Evolutionary conservation across 1,139 yeast species (phyloP).

Genomic region (Candida glucosophila): DNA sequence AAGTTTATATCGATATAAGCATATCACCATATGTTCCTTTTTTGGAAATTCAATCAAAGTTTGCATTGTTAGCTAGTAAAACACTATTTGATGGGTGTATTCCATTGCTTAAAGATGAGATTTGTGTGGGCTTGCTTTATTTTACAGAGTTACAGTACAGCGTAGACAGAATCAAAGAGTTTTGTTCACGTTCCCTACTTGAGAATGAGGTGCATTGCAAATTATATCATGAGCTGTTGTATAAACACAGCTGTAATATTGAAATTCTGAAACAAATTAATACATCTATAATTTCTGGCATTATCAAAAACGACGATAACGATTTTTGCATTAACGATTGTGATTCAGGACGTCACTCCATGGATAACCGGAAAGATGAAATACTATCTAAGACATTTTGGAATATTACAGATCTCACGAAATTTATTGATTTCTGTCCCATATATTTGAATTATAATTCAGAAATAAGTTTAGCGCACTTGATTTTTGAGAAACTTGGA

Average conservation of each 20-base stretch:
- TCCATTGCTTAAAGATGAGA: constrained; percentile 30
- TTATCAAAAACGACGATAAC: constrained; percentile 1
- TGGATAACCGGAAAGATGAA: not conserved
- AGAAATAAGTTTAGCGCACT: constrained; percentile 45
- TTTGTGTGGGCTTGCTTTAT: constrained; percentile 42
- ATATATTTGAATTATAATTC: constrained; percentile 42
- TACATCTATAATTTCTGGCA: constrained; percentile 2
- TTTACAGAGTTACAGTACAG: constrained; percentile 48
- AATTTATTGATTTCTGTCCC: constrained; percentile 41
- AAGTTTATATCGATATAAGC: constrained; percentile 29
- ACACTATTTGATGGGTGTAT: constrained; percentile 49
- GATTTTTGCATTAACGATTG: not conserved
- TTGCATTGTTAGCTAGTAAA: constrained; percentile 27
- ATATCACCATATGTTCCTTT: constrained; percentile 28
- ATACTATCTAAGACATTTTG: not conserved
- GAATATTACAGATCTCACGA: constrained; percentile 26
- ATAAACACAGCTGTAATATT: constrained; percentile 3
- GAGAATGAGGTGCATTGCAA: constrained; percentile 27
- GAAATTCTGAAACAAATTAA: not conserved
- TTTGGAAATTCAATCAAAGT: constrained; percentile 22
- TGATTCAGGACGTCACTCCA: not conserved
- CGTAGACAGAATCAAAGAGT: constrained; percentile 36
- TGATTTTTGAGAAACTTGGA: constrained; percentile 49
- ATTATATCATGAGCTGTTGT: constrained; percentile 12
- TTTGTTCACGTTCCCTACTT: constrained; percentile 18